phyloP scores from a whole-genome alignment of 768 basidiomycete species.

The Trametes coccinea region DNA sequence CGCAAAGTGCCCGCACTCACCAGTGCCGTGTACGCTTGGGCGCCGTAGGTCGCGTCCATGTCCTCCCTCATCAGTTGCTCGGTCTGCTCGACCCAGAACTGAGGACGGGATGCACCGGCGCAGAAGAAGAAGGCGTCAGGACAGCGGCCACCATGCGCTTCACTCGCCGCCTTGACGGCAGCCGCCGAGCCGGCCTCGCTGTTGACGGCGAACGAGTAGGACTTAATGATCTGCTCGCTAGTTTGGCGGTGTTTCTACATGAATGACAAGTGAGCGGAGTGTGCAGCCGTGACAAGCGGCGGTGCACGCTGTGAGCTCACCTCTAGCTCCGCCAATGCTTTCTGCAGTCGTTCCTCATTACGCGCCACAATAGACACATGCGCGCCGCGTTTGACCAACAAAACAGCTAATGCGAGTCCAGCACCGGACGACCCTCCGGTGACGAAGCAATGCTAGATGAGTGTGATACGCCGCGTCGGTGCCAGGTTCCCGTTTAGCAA shows the following conservation, averaged over 20 bases:
- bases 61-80: constrained; percentile 56
- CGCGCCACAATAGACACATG: constrained; percentile 86
- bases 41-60: constrained; percentile 57
- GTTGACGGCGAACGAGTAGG: constrained; percentile 67
- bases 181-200: constrained; percentile 52
- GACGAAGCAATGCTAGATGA: constrained; percentile 73
- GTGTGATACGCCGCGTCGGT: neutral
- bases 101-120: constrained; percentile 71
- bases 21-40: constrained; percentile 52
- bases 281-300: neutral
- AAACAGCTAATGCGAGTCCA: constrained; percentile 69
- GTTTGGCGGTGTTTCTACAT: constrained; percentile 40
- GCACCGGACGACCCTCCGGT: constrained; percentile 85
- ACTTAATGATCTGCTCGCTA: constrained; percentile 60
- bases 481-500: neutral
- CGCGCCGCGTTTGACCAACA: constrained; percentile 69
- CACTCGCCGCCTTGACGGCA: constrained; percentile 63
- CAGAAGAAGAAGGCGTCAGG: constrained; percentile 83
- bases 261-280: neutral
- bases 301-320: constrained; percentile 38
- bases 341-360: constrained; percentile 60
- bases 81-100: constrained; percentile 72
- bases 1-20: constrained; percentile 38
- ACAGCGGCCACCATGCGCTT: constrained; percentile 50
- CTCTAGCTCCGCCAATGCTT: constrained; percentile 63